These are phyloP conservation scores for Cadophora malorum DNA, from an alignment of 2,329 filamentous ascomycete genomes.

Conservation along the genomic window DNA sequence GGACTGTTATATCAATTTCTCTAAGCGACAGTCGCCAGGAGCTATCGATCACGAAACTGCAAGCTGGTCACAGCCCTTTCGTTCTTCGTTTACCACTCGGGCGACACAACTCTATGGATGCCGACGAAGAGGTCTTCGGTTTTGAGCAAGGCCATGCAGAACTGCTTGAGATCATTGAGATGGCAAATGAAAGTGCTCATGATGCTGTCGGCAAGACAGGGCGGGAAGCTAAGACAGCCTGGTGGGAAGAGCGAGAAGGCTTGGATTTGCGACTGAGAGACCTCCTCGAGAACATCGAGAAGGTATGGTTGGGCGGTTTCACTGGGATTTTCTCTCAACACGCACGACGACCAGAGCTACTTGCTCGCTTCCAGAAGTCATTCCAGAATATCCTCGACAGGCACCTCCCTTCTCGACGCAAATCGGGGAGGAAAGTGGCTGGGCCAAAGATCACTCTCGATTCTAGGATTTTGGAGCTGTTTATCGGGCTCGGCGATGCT, in stretches of 20 bases:
- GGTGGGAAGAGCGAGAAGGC: constrained; percentile 87
- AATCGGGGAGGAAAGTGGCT: constrained; percentile 61
- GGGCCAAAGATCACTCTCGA: constrained; percentile 57
- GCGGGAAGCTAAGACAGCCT: constrained; percentile 78
- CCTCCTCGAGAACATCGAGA: constrained; percentile 84
- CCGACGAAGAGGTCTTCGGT: constrained; percentile 80
- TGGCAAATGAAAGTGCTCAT: constrained; percentile 86
- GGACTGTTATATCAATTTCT: constrained; percentile 86
- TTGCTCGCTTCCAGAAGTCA: constrained; percentile 77
- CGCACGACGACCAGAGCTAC: constrained; percentile 63
- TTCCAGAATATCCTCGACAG: constrained; percentile 83
- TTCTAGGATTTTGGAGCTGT: constrained; percentile 79
- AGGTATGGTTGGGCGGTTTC: constrained; percentile 95
- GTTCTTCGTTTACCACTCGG: constrained; percentile 85
- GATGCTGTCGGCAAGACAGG: constrained; percentile 71
- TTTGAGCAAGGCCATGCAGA: constrained; percentile 82
- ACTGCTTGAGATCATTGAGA: constrained; percentile 79
- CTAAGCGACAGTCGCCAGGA: constrained; percentile 84
- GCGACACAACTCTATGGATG: constrained; percentile 79
- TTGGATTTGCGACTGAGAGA: constrained; percentile 80
- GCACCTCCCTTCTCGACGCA: constrained; percentile 82
- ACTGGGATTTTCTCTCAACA: constrained; percentile 89
- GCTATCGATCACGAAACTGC: constrained; percentile 86
- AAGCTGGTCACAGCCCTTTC: constrained; percentile 78
- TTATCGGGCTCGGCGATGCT: constrained; percentile 82